phyloP scores from a whole-genome alignment of 169 alveolate species.

The Babesia divergens region DNA sequence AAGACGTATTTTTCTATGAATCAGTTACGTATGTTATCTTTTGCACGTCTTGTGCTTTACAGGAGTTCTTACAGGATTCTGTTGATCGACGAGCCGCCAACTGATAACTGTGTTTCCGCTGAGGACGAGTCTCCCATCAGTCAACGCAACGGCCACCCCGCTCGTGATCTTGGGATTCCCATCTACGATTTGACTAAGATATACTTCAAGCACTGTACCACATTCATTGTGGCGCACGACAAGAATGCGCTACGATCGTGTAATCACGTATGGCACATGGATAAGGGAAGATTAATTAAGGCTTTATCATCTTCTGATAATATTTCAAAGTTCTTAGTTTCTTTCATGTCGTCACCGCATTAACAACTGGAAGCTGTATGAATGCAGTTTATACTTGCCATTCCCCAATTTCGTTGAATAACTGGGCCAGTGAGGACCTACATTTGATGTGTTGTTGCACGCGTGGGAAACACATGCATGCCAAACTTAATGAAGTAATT shows the following conservation, averaged over 20 bases:
- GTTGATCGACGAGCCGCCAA: conserved; percentile 82
- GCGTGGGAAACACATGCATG: no score
- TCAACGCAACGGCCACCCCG: background rate
- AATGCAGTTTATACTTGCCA: no score
- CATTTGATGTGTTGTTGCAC: no score
- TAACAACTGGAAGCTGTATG: no score
- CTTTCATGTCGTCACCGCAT: no score
- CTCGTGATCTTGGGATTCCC: conserved; percentile 10
- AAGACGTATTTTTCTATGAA: conserved; percentile 15
- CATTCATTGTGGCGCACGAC: conserved; percentile 65
- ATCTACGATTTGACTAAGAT: conserved; percentile 37
- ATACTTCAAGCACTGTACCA: conserved; percentile 62
- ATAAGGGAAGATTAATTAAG: conserved; percentile 2
- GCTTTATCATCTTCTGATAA: no score
- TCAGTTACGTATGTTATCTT: conserved; percentile 71
- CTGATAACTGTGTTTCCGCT: conserved; percentile 35
- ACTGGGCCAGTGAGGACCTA: no score
- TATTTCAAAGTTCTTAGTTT: no score
- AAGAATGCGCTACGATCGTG: conserved; percentile 45
- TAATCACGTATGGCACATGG: conserved; percentile 22
- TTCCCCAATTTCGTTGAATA: no score
- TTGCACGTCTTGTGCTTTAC: conserved; percentile 72
- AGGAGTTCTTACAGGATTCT: conserved; percentile 70
- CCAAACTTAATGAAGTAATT: no score
- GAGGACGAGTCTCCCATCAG: background rate